Percentiles rank a stretch among this genome's conserved stretches.
Evolutionary conservation across 202 grass and related monocot genomes (phyloP).

Genomic region (Zoysia matrella): DNA sequence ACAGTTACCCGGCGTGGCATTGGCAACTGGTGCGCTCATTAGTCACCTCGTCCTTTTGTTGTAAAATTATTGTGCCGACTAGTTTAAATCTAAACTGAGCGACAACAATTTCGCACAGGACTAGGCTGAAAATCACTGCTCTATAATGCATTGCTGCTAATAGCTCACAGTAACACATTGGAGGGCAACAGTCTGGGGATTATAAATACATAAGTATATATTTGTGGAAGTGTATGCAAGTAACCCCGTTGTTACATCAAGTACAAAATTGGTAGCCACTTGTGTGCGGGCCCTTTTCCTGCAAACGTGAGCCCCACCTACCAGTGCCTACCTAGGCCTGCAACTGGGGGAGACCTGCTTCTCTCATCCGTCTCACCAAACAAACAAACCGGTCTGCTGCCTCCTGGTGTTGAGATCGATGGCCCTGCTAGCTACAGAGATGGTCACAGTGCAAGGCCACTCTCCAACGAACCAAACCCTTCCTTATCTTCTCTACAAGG

Average conservation of each 20-base stretch:
- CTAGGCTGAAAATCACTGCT: no score
- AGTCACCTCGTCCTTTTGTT: no score
- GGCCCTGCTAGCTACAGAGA: slow-evolving; percentile 24
- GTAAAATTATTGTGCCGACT: no score
- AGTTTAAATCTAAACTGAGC: no score
- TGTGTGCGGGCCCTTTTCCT: slow-evolving; percentile 33
- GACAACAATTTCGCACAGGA: no score
- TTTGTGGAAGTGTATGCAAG: slow-evolving; percentile 59
- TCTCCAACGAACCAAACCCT: slow-evolving; percentile 28
- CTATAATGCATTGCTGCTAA: background rate
- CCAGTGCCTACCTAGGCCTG: slow-evolving; percentile 61
- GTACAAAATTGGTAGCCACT: slow-evolving; percentile 95
- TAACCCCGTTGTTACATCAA: slow-evolving; percentile 68
- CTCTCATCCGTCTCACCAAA: slow-evolving; percentile 34
- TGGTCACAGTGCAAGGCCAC: background rate
- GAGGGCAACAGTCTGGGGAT: background rate
- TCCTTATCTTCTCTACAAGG: slow-evolving; percentile 49
- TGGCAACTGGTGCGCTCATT: no score
- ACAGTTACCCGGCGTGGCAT: background rate
- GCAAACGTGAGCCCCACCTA: slow-evolving; percentile 40
- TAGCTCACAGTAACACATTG: background rate
- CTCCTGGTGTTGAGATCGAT: background rate
- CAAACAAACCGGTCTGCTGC: slow-evolving; percentile 22
- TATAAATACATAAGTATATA: slow-evolving; percentile 39
- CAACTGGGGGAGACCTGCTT: slow-evolving; percentile 61